These are phyloP conservation scores for Botrytis hyacinthi DNA, from an alignment of 2,329 filamentous ascomycete genomes.

Conservation along the genomic window DNA sequence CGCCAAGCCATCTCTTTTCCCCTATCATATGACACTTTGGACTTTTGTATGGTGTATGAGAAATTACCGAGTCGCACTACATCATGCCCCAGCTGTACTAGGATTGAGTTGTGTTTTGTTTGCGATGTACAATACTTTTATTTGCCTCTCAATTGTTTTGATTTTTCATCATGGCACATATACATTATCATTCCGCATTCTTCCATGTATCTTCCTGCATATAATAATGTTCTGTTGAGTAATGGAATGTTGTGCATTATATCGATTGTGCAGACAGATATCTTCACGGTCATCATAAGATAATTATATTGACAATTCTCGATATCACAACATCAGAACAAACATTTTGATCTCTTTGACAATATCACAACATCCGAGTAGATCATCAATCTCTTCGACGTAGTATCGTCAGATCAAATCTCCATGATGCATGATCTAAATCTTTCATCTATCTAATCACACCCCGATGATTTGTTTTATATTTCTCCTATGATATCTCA, in stretches of 20 bases:
- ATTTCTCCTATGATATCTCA: neutral
- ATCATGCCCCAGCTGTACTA: neutral
- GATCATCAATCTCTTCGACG: neutral
- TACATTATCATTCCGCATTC: neutral
- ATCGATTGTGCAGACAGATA: too few relatives aligned
- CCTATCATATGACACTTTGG: slow-evolving; percentile 10
- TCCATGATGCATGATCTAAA: neutral
- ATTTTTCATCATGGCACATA: neutral
- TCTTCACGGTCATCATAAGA: neutral
- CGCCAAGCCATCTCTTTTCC: neutral
- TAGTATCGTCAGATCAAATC: neutral
- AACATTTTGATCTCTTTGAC: neutral
- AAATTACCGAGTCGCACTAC: neutral
- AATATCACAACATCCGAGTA: slow-evolving; percentile 5
- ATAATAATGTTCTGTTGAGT: neutral
- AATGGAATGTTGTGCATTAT: neutral
- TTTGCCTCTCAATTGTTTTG: neutral
- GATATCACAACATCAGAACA: neutral
- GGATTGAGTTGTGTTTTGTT: neutral
- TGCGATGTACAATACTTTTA: neutral
- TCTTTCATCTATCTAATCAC: neutral
- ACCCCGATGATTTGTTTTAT: neutral
- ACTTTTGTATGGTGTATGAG: neutral
- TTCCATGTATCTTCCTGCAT: neutral
- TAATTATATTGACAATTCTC: neutral